A percentile compares a stretch with the other conserved stretches of the same genome.
These are phyloP conservation scores for Cladorrhinum samala DNA, from an alignment of 495 filamentous ascomycete species.

Conservation along the genomic window DNA sequence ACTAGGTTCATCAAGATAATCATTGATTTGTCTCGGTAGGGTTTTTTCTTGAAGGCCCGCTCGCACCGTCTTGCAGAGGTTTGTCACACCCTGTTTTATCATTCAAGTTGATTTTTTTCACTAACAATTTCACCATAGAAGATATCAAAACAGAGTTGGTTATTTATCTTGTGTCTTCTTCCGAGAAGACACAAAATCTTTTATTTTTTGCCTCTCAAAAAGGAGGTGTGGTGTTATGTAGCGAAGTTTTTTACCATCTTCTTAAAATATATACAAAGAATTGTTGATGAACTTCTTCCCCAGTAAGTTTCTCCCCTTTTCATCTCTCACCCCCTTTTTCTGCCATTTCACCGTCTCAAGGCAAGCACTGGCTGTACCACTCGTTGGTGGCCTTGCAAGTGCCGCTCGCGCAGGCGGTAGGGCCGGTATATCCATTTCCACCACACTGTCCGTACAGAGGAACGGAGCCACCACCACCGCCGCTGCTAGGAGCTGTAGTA, in stretches of 20 bases:
- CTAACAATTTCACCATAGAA: too few relatives aligned
- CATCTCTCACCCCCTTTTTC: neutral
- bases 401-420: slow-evolving; percentile 19
- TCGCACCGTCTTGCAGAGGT: too few relatives aligned
- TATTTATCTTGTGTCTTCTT: too few relatives aligned
- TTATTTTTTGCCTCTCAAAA: too few relatives aligned
- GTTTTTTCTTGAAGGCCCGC: too few relatives aligned
- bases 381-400: slow-evolving; percentile 24
- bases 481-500: neutral
- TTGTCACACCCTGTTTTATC: too few relatives aligned
- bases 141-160: too few relatives aligned
- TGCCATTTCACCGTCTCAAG: neutral
- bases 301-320: neutral
- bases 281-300: neutral
- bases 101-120: too few relatives aligned
- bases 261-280: neutral
- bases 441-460: slow-evolving; percentile 26
- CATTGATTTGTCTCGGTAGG: too few relatives aligned
- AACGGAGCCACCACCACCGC: slow-evolving; percentile 3
- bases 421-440: slow-evolving; percentile 21
- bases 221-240: too few relatives aligned
- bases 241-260: neutral
- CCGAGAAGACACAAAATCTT: too few relatives aligned
- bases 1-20: too few relatives aligned
- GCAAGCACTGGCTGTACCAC: slow-evolving; percentile 17